phyloP scores from a whole-genome alignment of 345 rosid genomes.

The Acer campestre region DNA sequence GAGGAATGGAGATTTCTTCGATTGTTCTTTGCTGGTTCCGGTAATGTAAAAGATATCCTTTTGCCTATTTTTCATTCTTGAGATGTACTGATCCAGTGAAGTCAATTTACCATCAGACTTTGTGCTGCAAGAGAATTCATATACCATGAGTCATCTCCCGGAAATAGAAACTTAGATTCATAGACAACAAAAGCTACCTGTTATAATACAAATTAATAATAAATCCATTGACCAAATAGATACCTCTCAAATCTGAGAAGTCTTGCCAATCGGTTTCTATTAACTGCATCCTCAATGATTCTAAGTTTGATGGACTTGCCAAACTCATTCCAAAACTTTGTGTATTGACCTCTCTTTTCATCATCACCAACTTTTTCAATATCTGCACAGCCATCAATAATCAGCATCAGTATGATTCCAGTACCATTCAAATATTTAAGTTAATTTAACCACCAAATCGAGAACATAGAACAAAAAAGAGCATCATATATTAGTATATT shows the following conservation, averaged over 20 bases:
- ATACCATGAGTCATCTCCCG: neutral
- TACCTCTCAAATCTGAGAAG: conserved; percentile 95
- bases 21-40: conserved; percentile 85
- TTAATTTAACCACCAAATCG: neutral
- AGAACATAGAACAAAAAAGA: too few relatives aligned
- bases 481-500: too few relatives aligned
- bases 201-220: neutral
- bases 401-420: conserved; percentile 1
- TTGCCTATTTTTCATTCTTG: conserved; percentile 85
- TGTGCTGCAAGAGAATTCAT: conserved; percentile 53
- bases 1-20: conserved; percentile 93
- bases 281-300: conserved; percentile 90
- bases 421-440: neutral
- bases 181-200: neutral
- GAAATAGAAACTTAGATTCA: neutral
- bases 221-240: neutral
- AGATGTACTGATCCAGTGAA: conserved; percentile 92
- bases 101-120: conserved; percentile 91
- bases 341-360: conserved; percentile 91
- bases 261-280: conserved; percentile 91
- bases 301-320: conserved; percentile 97
- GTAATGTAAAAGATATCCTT: conserved; percentile 94
- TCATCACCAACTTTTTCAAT: conserved; percentile 63
- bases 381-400: conserved; percentile 37
- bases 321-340: conserved; percentile 96